These are phyloP conservation scores for Phytophthora lateralis DNA, from an alignment of 352 stramenopile species.

Conservation along the genomic window DNA sequence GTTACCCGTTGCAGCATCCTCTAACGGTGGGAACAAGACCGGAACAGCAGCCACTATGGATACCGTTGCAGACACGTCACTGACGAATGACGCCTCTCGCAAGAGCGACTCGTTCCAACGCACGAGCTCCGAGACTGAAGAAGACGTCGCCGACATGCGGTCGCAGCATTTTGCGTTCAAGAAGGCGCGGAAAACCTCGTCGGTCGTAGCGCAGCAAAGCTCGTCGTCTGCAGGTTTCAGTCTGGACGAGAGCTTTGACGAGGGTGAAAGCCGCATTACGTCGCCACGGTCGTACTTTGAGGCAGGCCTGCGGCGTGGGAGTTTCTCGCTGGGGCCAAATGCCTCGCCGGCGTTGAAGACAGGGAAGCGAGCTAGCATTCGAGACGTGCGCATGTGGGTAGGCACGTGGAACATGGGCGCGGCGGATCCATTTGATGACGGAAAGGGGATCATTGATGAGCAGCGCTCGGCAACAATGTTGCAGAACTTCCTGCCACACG, in stretches of 20 bases:
- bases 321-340: constrained; percentile 39
- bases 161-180: constrained; percentile 49
- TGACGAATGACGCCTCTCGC: constrained; percentile 35
- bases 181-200: constrained; percentile 11
- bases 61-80: constrained; percentile 27
- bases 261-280: constrained; percentile 41
- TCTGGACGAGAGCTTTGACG: constrained; percentile 37
- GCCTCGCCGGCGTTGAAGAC: constrained; percentile 21
- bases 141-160: constrained; percentile 42
- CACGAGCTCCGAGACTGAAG: constrained; percentile 38
- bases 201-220: constrained; percentile 26
- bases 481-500: constrained; percentile 75
- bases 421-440: constrained; percentile 78
- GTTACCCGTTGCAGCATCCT: constrained; percentile 25
- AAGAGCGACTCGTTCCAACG: constrained; percentile 63
- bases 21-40: constrained; percentile 53
- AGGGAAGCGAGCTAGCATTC: constrained; percentile 42
- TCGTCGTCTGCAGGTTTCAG: constrained; percentile 32
- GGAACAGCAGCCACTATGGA: constrained; percentile 14
- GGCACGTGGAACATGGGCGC: constrained; percentile 90
- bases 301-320: constrained; percentile 48
- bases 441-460: constrained; percentile 76
- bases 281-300: constrained; percentile 74
- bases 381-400: constrained; percentile 80
- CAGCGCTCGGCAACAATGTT: constrained; percentile 72